phyloP scores from a whole-genome alignment of 2,329 filamentous ascomycete species.

The Colletotrichum tropicale region DNA sequence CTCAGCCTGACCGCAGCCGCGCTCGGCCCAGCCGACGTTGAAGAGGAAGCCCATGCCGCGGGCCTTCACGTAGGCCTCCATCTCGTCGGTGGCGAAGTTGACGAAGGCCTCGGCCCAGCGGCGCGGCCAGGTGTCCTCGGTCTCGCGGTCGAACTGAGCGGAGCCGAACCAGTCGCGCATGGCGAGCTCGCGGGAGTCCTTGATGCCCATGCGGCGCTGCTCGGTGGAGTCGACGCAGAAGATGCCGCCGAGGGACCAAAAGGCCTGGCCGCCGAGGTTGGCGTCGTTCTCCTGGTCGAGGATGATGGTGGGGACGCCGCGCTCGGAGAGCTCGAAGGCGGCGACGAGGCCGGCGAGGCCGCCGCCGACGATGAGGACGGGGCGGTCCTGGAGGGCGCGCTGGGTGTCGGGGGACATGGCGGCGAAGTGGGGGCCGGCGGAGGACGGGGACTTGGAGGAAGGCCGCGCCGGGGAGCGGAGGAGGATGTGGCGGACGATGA shows the following conservation, averaged over 20 bases:
- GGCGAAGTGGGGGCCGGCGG: slow-evolving; percentile 8
- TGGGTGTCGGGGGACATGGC: slow-evolving; percentile 5
- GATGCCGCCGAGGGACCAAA: slow-evolving; percentile 67
- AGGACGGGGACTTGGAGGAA: not conserved
- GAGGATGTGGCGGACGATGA: slow-evolving; percentile 17
- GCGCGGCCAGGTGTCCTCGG: slow-evolving; percentile 62
- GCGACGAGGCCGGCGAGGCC: slow-evolving; percentile 65
- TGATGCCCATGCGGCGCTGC: slow-evolving; percentile 63
- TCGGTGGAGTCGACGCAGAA: slow-evolving; percentile 63
- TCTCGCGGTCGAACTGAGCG: slow-evolving; percentile 61
- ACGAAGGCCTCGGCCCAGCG: slow-evolving; percentile 69
- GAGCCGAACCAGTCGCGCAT: slow-evolving; percentile 64
- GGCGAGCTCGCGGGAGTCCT: slow-evolving; percentile 60
- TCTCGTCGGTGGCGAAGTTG: slow-evolving; percentile 62
- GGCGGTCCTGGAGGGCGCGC: slow-evolving; percentile 28
- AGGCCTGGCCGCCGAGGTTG: slow-evolving; percentile 66
- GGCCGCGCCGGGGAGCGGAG: slow-evolving; percentile 9
- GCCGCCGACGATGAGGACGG: slow-evolving; percentile 60
- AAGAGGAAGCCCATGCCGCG: slow-evolving; percentile 56
- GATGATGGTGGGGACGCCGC: slow-evolving; percentile 53
- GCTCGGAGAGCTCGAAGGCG: slow-evolving; percentile 59
- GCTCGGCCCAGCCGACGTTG: slow-evolving; percentile 66
- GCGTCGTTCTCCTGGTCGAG: slow-evolving; percentile 63
- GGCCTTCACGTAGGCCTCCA: slow-evolving; percentile 62
- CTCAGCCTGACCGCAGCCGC: slow-evolving; percentile 58